Evolutionary conservation across 2,329 filamentous ascomycete genomes (phyloP).

Genomic region (Corynespora cassiicola): DNA sequence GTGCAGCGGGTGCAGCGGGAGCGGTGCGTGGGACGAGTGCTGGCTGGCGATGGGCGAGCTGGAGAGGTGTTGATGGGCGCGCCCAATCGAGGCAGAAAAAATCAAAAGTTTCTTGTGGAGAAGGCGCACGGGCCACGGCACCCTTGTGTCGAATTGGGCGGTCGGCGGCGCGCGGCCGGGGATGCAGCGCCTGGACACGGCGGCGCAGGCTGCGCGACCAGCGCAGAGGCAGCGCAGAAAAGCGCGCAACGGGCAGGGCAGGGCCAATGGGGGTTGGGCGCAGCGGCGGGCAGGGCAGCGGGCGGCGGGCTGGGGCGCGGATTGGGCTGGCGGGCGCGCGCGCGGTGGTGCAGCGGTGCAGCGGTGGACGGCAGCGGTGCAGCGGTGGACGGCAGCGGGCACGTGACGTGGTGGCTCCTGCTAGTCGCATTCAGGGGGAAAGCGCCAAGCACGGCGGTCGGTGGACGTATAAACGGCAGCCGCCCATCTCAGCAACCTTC

Average conservation of each 20-base stretch:
- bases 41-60: constrained; percentile 29
- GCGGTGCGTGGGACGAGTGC: constrained; percentile 11
- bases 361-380: not conserved
- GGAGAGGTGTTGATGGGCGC: constrained; percentile 10
- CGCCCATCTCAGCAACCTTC: constrained; percentile 21
- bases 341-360: constrained; percentile 7
- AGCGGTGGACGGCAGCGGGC: constrained; percentile 3
- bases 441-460: constrained; percentile 29
- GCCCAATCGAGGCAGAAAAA: constrained; percentile 23
- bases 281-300: not conserved
- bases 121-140: constrained; percentile 15
- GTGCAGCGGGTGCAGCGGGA: constrained; percentile 13
- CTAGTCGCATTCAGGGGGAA: constrained; percentile 22
- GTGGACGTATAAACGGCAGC: constrained; percentile 26
- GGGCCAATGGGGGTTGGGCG: too few relatives aligned
- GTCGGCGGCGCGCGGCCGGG: too few relatives aligned
- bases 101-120: constrained; percentile 26
- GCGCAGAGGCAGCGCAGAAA: too few relatives aligned
- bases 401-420: constrained; percentile 18
- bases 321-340: not conserved
- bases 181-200: not conserved
- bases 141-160: not conserved
- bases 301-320: not conserved
- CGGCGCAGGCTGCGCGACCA: not conserved
- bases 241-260: too few relatives aligned